Conservation (phyloP, 2,329 filamentous ascomycete species). For the Massarina eburnea region DNA sequence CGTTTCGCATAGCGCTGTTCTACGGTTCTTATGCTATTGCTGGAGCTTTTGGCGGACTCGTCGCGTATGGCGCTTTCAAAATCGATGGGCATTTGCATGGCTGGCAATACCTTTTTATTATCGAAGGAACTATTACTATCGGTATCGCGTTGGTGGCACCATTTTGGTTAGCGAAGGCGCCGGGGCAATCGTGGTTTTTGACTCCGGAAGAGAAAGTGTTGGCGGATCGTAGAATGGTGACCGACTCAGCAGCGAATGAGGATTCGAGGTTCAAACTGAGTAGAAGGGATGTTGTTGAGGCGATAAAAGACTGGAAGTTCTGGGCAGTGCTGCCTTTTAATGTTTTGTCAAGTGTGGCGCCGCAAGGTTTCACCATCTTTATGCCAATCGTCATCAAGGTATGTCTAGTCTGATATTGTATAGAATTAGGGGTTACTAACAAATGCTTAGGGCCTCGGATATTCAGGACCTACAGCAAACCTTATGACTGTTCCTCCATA, state of each 20-base stretch:
- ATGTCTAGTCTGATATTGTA: constrained; percentile 39
- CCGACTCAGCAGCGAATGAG: constrained; percentile 14
- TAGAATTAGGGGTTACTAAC: constrained; percentile 49
- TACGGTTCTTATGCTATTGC: constrained; percentile 47
- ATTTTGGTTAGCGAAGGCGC: constrained; percentile 29
- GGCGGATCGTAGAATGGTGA: constrained; percentile 16
- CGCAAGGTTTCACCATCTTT: constrained; percentile 44
- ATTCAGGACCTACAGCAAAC: constrained; percentile 47
- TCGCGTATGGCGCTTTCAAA: constrained; percentile 50
- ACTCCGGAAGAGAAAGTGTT: constrained; percentile 21
- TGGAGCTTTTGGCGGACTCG: constrained; percentile 46
- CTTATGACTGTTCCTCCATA: constrained; percentile 54
- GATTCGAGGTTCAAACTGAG: constrained; percentile 13
- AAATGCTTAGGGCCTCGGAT: constrained; percentile 40
- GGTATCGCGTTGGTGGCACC: constrained; percentile 30
- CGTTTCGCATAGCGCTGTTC: constrained; percentile 48
- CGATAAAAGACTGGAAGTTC: constrained; percentile 22
- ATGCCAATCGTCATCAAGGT: constrained; percentile 54
- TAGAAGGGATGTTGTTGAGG: constrained; percentile 18
- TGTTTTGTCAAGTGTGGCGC: constrained; percentile 47
- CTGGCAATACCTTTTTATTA: constrained; percentile 51
- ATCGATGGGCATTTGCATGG: constrained; percentile 50
- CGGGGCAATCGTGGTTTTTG: constrained; percentile 43
- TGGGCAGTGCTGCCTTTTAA: constrained; percentile 37
- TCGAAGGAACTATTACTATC: constrained; percentile 43